Conservation (phyloP, 1,139 yeast species). For the Insectozyma bohioensis region DNA sequence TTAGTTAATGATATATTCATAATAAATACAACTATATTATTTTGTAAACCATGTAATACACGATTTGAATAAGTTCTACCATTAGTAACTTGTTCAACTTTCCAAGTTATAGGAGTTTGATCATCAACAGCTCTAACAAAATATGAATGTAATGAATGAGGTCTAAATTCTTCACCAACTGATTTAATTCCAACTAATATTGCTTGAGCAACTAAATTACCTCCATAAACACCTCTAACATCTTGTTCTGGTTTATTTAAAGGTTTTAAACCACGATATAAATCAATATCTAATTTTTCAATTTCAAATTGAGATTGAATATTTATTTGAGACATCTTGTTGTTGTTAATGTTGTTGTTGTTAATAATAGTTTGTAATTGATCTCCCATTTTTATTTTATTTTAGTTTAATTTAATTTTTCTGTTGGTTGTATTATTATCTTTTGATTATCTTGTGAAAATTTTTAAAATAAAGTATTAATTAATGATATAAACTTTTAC, state of each 20-base stretch:
- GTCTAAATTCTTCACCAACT: constrained; percentile 28
- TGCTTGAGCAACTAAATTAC: constrained; percentile 36
- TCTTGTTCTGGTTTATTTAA: constrained; percentile 24
- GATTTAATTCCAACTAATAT: constrained; percentile 30
- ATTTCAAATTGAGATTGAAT: constrained; percentile 21
- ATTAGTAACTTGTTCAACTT: constrained; percentile 33
- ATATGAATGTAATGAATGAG: constrained; percentile 37
- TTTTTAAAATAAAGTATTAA: too few relatives aligned
- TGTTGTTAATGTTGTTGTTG: not conserved
- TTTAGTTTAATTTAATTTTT: too few relatives aligned
- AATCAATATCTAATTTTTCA: constrained; percentile 17
- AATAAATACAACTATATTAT: constrained; percentile 49
- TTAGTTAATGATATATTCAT: constrained; percentile 53
- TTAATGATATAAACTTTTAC: too few relatives aligned
- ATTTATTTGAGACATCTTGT: constrained; percentile 9
- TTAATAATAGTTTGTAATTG: too few relatives aligned
- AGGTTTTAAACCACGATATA: constrained; percentile 22
- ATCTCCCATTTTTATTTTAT: too few relatives aligned
- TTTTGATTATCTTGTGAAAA: too few relatives aligned
- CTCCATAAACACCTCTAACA: constrained; percentile 35
- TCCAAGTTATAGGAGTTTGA: constrained; percentile 28
- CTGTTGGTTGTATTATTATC: too few relatives aligned
- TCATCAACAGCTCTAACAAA: constrained; percentile 27
- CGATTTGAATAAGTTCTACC: constrained; percentile 65
- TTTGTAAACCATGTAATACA: constrained; percentile 55